A percentile compares a stretch with the other conserved stretches of the same genome.
These are phyloP conservation scores for Fusarium pilosicola DNA, from an alignment of 2,329 filamentous ascomycete species.

Conservation along the genomic window DNA sequence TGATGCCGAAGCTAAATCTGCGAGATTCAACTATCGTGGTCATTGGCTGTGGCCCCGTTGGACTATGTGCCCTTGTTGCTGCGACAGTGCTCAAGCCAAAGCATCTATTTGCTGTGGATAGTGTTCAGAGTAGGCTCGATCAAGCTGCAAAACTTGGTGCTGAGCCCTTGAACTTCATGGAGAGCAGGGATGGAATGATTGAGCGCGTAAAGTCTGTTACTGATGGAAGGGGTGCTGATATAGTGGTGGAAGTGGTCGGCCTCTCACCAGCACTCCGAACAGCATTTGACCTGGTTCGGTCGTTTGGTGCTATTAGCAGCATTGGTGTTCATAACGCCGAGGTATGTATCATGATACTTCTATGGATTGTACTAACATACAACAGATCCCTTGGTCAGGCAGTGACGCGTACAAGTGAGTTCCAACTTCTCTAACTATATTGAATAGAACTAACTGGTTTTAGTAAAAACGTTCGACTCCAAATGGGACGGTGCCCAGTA, in stretches of 20 bases:
- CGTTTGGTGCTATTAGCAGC: slow-evolving; percentile 77
- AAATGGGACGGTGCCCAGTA: slow-evolving; percentile 82
- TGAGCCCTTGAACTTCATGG: slow-evolving; percentile 82
- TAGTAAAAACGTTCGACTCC: slow-evolving; percentile 77
- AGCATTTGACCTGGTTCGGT: slow-evolving; percentile 75
- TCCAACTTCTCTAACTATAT: background rate
- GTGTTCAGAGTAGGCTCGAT: slow-evolving; percentile 77
- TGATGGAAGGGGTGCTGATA: slow-evolving; percentile 83
- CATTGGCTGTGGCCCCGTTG: slow-evolving; percentile 86
- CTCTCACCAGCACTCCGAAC: slow-evolving; percentile 74
- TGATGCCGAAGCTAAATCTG: slow-evolving; percentile 55
- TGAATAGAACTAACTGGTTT: slow-evolving; percentile 23
- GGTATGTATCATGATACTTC: slow-evolving; percentile 52
- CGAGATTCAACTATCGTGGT: slow-evolving; percentile 74
- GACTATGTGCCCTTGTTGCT: slow-evolving; percentile 83
- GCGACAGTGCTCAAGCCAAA: slow-evolving; percentile 78
- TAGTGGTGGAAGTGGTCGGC: slow-evolving; percentile 84
- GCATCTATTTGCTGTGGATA: slow-evolving; percentile 81
- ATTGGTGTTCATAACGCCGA: slow-evolving; percentile 81
- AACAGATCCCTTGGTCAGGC: slow-evolving; percentile 72
- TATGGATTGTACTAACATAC: background rate
- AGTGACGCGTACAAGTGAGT: slow-evolving; percentile 67
- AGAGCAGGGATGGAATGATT: slow-evolving; percentile 70
- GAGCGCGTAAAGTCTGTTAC: slow-evolving; percentile 78
- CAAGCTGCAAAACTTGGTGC: slow-evolving; percentile 79